Evolutionary conservation across 2,329 filamentous ascomycete species (phyloP), one percentile per base, ranked within the genome.

Genomic region (Penicillium sp.): DNA sequence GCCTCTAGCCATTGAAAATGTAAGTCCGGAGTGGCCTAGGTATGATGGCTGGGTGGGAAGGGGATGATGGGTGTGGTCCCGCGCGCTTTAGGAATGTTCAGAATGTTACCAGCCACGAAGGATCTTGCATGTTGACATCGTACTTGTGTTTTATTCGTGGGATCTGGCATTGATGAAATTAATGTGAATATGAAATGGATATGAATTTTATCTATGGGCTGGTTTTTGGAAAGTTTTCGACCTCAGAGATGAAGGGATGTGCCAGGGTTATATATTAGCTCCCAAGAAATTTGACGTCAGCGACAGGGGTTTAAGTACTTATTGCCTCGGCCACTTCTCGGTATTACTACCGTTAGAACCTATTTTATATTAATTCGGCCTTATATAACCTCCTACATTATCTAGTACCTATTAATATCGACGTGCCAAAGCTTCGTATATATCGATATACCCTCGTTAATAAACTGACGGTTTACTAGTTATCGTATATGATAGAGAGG

Each of bases 41-140:
- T 19, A 41, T 49, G 42, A 44, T 39, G 47, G 33, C 47, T 41
- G 19, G 38, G 33, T 35, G 43, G 38, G 36, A 49, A 49, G 44
- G 43, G 44, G 23, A 39, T 25, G 31, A 39, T 19, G 35, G 19
- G n/a, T 35, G 27, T 44, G 35, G 33, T 33, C 57, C 45, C 8
- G 53, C 51, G 49, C 52, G 45, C 54, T 49, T 42, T 23, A 58
- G 50, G 63, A 65, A 65, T 65, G 63, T 49, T 56, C 39, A 48
- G 62, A 63, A 65, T 65, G 63, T 51, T 59, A 49, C 58, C 60
- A 61, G 56, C 62, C 60, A 61, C 60, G 17, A 51, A 33, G 39
- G 51, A 43, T 42, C 36, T 59, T 55, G 62, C 31, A 49, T 10
- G 49, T 39, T 44, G 44, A 39, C 6, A n/a, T 27, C 27, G n/a